Evolutionary conservation across 768 basidiomycete species (phyloP).

Genomic region (Multifurca ochricompacta): DNA sequence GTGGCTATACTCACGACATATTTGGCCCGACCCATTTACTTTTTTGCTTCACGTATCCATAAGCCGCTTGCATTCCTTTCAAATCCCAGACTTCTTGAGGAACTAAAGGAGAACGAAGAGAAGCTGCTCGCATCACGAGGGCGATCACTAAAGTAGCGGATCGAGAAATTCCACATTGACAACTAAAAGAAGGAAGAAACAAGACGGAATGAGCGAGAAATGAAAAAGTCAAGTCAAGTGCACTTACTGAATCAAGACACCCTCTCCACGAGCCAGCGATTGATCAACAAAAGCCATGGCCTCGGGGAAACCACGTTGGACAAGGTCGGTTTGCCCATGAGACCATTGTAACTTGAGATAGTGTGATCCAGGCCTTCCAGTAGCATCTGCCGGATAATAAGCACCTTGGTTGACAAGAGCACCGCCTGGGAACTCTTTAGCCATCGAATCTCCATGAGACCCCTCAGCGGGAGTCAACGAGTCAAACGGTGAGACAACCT

Average conservation of each 20-base stretch:
- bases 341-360: constrained; percentile 91
- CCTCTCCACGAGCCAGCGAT: constrained; percentile 65
- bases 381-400: constrained; percentile 61
- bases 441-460: constrained; percentile 41
- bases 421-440: constrained; percentile 50
- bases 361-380: constrained; percentile 71
- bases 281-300: constrained; percentile 80
- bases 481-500: constrained; percentile 71
- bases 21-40: constrained; percentile 86
- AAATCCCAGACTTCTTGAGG: constrained; percentile 71
- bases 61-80: constrained; percentile 85
- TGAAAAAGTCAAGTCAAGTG: constrained; percentile 5
- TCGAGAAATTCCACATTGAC: constrained; percentile 89
- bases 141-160: constrained; percentile 88
- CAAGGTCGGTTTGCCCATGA: constrained; percentile 88
- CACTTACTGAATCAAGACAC: constrained; percentile 82
- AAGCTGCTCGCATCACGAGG: constrained; percentile 89
- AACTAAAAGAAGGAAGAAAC: constrained; percentile 39
- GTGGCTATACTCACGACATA: constrained; percentile 68
- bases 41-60: constrained; percentile 83
- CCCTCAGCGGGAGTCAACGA: constrained; percentile 34
- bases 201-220: too few species aligned
- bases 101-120: constrained; percentile 53
- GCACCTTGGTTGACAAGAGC: constrained; percentile 46
- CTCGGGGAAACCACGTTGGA: constrained; percentile 64